phyloP scores from a whole-genome alignment of 805 yeast genomes.

The Komagataella mondaviorum region DNA sequence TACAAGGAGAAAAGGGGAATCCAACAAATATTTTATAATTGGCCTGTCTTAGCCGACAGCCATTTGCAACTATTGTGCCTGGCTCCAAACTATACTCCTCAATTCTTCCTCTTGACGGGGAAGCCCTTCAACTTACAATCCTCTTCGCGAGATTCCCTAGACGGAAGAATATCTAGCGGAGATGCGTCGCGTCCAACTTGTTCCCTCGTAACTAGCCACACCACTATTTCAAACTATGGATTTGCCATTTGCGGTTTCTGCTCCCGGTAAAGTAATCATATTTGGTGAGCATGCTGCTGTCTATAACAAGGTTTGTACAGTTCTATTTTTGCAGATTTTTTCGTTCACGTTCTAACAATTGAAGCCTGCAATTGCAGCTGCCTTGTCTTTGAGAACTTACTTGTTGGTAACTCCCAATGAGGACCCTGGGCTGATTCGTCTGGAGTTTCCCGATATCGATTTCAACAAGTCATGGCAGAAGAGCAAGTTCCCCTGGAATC shows the following conservation, averaged over 20 bases:
- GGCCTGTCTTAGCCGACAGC: neutral
- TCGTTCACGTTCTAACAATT: neutral
- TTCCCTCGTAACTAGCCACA: neutral
- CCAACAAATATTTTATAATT: too few relatives aligned
- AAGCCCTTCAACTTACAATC: neutral
- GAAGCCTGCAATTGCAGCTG: conserved; percentile 91
- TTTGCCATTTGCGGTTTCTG: conserved; percentile 62
- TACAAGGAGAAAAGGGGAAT: neutral
- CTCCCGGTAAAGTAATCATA: conserved; percentile 93
- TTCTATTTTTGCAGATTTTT: neutral
- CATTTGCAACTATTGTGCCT: neutral
- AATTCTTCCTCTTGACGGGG: neutral
- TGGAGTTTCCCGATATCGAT: conserved; percentile 78
- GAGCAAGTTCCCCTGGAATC: conserved; percentile 48
- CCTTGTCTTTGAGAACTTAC: conserved; percentile 76
- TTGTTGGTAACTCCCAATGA: conserved; percentile 42
- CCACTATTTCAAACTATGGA: neutral
- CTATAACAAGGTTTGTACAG: conserved; percentile 42
- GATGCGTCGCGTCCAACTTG: conserved; percentile 8
- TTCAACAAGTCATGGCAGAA: conserved; percentile 53
- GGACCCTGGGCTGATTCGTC: conserved; percentile 28
- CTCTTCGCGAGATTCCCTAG: neutral
- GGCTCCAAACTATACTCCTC: neutral
- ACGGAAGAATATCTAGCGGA: neutral
- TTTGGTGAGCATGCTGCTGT: conserved; percentile 98